phyloP scores from a whole-genome alignment of 768 basidiomycete genomes.

The Boletus rufocinnamomeus region DNA sequence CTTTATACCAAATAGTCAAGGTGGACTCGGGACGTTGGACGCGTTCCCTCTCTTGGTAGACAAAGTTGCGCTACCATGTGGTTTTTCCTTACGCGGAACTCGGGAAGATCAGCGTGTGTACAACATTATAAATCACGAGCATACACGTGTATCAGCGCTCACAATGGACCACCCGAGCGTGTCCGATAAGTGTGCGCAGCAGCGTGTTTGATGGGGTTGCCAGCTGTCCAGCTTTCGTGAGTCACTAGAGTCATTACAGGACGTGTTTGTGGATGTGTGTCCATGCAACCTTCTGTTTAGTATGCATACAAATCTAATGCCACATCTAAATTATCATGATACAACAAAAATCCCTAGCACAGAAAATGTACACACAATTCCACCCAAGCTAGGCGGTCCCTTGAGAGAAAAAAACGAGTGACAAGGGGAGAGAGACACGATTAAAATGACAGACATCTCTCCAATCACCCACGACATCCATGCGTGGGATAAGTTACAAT shows the following conservation, averaged over 20 bases:
- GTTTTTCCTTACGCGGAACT: not conserved
- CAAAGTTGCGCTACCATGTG: constrained; percentile 13
- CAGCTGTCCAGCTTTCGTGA: not conserved
- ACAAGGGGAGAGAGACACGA: not conserved
- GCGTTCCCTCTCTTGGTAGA: not conserved
- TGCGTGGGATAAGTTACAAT: constrained; percentile 14
- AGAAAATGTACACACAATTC: constrained; percentile 12
- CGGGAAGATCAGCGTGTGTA: constrained; percentile 10
- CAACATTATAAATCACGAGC: constrained; percentile 1
- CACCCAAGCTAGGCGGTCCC: constrained; percentile 16
- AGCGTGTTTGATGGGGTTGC: not conserved
- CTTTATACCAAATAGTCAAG: constrained; percentile 4
- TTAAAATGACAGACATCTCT: constrained; percentile 17
- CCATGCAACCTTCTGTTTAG: no score
- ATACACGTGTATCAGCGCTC: not conserved
- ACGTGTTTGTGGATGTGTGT: constrained; percentile 13
- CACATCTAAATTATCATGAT: constrained; percentile 9
- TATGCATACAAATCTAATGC: not conserved
- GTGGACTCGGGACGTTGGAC: not conserved
- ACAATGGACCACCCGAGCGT: not conserved
- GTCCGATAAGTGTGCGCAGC: not conserved
- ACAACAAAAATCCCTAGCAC: constrained; percentile 14
- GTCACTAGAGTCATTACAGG: no score
- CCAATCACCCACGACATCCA: constrained; percentile 3
- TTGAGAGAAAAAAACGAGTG: constrained; percentile 13